Conservation (phyloP, 2,329 filamentous ascomycete species). For the Arthroderma uncinatum region DNA sequence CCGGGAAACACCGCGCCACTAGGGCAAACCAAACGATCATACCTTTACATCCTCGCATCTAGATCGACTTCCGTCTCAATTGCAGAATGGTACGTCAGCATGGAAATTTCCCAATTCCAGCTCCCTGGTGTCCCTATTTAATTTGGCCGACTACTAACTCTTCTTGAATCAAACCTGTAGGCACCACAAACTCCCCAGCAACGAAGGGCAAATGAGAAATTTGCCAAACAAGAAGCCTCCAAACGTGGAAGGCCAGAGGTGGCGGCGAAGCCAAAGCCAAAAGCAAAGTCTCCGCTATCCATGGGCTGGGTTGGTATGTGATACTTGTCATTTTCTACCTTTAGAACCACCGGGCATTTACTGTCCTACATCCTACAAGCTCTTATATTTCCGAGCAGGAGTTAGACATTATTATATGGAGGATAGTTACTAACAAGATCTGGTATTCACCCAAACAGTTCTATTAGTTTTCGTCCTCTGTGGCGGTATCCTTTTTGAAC, state of each 20-base stretch:
- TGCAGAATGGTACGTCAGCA: neutral
- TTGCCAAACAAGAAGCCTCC: constrained; percentile 47
- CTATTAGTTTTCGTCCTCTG: constrained; percentile 53
- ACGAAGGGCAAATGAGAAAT: constrained; percentile 52
- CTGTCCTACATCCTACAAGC: too few relatives aligned
- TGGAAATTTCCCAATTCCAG: neutral
- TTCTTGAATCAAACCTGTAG: constrained; percentile 27
- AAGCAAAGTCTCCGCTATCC: constrained; percentile 44
- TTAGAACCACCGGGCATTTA: too few relatives aligned
- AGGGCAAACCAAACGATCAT: neutral
- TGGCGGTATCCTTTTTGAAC: constrained; percentile 49
- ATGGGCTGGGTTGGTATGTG: constrained; percentile 50
- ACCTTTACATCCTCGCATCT: neutral
- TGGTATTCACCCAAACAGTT: constrained; percentile 34
- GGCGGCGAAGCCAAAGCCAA: constrained; percentile 38
- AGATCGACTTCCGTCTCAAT: neutral
- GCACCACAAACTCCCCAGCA: constrained; percentile 53
- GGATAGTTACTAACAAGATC: neutral
- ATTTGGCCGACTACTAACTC: neutral
- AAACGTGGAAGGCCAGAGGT: constrained; percentile 47
- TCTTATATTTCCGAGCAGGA: too few relatives aligned
- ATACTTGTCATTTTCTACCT: neutral
- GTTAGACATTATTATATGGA: too few relatives aligned
- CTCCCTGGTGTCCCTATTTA: neutral
- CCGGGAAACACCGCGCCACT: neutral